Base-by-base conservation (phyloP, 257 asterid genomes). In the Misopates orontium region DNA sequence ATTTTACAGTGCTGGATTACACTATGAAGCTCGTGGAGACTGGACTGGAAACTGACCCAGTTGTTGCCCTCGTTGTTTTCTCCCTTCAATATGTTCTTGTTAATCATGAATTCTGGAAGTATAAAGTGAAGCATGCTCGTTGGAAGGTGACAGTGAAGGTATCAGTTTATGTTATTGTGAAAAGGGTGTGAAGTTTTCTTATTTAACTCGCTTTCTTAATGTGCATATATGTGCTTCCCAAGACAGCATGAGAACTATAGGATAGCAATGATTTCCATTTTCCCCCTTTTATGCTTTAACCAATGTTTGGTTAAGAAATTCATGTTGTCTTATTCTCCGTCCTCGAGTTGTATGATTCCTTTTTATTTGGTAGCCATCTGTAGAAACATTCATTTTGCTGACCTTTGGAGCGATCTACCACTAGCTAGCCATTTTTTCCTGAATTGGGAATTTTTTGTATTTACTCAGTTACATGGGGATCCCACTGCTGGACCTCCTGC, bases 91-190 rank as follows among this genome's bases (percentile, higher is more conserved):
- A 86, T 79, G 92, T 93, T 76, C 82, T 93, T 66, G 94, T 90
- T 73, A 88, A 86, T 78, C 99, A 93, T 73, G 96, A 86, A 59
- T 81, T 73, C 80, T 93, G 99, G 99, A 86, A 78, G 42, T 93
- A 86, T 67, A 87, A 73, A 84, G 81, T 77, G 77, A 93, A 84
- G 82, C 85, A 80, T 79, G 79, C 91, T 75, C 96, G 96, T 50
- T 93, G 97, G 97, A 84, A 80, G 77, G 96, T 93, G 78, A 83
- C 95, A 22, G 73, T 77, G 54, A 90, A 93, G 99, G 98, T 93
- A 89, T 44, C 42, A 16, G 59, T 56, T 69, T 56, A 64, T 55
- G 3, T 28, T 28, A 28, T 7, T 28, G 36, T 28, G 36, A 28
- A 28, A 28, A 28, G 3, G 3, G 36, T 28, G 36, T 28, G 36